Evolutionary conservation across 805 yeast genomes (phyloP).

Genomic region (Monosporozyma aerobia): DNA sequence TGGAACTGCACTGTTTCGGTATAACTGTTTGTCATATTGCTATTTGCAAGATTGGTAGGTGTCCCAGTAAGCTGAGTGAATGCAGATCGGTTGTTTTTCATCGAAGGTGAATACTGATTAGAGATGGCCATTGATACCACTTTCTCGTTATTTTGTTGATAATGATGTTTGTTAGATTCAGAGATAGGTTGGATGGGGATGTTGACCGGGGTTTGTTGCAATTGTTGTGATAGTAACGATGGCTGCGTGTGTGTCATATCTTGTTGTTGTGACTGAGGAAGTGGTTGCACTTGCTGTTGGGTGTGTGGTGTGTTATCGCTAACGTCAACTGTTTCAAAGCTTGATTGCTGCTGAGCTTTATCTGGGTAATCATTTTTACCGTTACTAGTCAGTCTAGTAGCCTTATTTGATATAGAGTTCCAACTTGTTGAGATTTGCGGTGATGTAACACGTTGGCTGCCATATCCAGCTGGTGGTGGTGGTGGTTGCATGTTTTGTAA

Average conservation of each 20-base stretch:
- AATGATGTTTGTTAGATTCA: neutral
- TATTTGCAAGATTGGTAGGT: neutral
- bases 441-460: neutral
- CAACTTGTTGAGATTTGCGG: neutral
- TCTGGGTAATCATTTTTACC: neutral
- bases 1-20: slow-evolving; percentile 4
- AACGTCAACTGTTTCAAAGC: neutral
- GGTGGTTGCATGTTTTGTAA: slow-evolving; percentile 11
- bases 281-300: slow-evolving; percentile 11
- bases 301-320: neutral
- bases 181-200: neutral
- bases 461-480: neutral
- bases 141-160: neutral
- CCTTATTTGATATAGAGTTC: neutral
- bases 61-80: slow-evolving; percentile 1
- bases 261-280: slow-evolving; percentile 7
- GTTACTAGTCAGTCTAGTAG: neutral
- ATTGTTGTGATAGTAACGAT: slow-evolving; percentile 29
- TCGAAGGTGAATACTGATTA: slow-evolving; percentile 4
- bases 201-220: slow-evolving; percentile 7
- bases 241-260: slow-evolving; percentile 15
- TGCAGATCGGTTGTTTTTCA: slow-evolving; percentile 3
- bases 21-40: neutral
- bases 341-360: neutral
- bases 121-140: neutral